A percentile compares a stretch with the other conserved stretches of the same genome.
These are phyloP conservation scores for Trichosporon faecale DNA, from an alignment of 1,284 basidiomycete genomes.

Conservation along the genomic window DNA sequence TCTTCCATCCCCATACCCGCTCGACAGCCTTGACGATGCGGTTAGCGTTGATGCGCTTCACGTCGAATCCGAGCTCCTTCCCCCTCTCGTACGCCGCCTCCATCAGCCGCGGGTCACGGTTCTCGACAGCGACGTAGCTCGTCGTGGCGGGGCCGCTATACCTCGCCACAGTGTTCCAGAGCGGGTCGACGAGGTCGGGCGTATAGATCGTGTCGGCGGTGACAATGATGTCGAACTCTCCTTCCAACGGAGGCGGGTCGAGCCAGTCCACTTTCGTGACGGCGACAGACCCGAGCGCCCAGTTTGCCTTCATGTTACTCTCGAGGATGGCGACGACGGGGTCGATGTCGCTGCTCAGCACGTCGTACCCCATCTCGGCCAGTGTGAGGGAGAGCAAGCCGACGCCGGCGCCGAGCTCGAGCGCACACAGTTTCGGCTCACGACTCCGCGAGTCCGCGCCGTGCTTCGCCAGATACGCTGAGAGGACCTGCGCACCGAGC, in stretches of 20 bases:
- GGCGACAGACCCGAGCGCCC: slow-evolving; percentile 52
- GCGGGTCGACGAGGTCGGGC: slow-evolving; percentile 62
- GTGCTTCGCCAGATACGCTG: slow-evolving; percentile 57
- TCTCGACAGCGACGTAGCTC: slow-evolving; percentile 71
- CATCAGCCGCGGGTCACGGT: slow-evolving; percentile 67
- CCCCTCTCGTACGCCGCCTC: slow-evolving; percentile 61
- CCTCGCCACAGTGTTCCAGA: slow-evolving; percentile 58
- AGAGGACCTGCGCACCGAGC: slow-evolving; percentile 74
- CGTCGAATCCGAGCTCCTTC: slow-evolving; percentile 55
- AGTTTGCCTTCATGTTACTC: slow-evolving; percentile 54
- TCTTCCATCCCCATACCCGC: slow-evolving; percentile 55
- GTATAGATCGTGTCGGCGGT: slow-evolving; percentile 82
- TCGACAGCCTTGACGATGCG: slow-evolving; percentile 64
- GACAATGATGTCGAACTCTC: slow-evolving; percentile 66
- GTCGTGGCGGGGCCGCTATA: slow-evolving; percentile 42
- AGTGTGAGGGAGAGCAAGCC: slow-evolving; percentile 72
- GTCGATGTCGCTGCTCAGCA: slow-evolving; percentile 73
- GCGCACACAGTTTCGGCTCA: slow-evolving; percentile 49
- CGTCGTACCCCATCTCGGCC: slow-evolving; percentile 67
- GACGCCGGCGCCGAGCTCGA: slow-evolving; percentile 80
- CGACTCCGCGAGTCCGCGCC: slow-evolving; percentile 34
- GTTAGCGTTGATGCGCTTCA: slow-evolving; percentile 61
- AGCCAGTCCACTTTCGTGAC: slow-evolving; percentile 63
- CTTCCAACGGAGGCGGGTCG: slow-evolving; percentile 1
- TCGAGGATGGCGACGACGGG: slow-evolving; percentile 68